Evolutionary conservation across 495 filamentous ascomycete genomes (phyloP), one percentile per base, ranked within the genome.

Genomic region (Cercophora scortea): DNA sequence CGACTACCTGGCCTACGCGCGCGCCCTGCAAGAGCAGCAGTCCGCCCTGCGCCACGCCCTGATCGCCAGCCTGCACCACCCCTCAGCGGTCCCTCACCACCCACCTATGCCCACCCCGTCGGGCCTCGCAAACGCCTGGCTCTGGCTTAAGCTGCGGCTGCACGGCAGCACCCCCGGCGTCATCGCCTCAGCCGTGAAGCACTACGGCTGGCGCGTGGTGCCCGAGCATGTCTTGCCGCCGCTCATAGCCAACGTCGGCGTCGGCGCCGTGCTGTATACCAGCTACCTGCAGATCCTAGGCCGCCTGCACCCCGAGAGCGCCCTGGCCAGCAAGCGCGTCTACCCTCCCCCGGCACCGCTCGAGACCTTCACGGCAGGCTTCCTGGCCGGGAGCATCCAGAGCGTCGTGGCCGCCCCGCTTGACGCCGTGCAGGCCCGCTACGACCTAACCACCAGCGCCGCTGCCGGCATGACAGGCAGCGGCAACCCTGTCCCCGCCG

Each of bases 171-270:
- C 89, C 0, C 88, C 88, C 0, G 87, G 86, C 2, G 71, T 96
- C 19, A 74, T 96, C 15, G 73, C 83, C 16, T 88, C 93, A 61
- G 90, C 90, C 6, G 77, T 96, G 35, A 78, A 77, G 49, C 79
- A 82, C 49, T 77, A 93, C 53, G 90, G 90, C 40, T 96, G 90
- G 90, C 74, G 78, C 32, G 88, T 95, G 54, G 82, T 96, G 45
- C 90, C 90, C 1, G 85, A 92, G 54, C 89, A 96, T 70, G 81
- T 95, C 17, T 75, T 95, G 16, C 90, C 90, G 47, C 90, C 90
- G 44, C 70, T 95, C 33, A 66, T 95, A 36, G 90, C 90, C 35
- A 96, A 96, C 67, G 83, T 88, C 15, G 88, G 82, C 3, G 82
- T 95, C 52, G 90, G 90, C 13, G 89, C 88, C 17, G 78, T 95